Base-by-base conservation (phyloP, 164 flowering plant genomes). In the Liriodendron chinense region DNA sequence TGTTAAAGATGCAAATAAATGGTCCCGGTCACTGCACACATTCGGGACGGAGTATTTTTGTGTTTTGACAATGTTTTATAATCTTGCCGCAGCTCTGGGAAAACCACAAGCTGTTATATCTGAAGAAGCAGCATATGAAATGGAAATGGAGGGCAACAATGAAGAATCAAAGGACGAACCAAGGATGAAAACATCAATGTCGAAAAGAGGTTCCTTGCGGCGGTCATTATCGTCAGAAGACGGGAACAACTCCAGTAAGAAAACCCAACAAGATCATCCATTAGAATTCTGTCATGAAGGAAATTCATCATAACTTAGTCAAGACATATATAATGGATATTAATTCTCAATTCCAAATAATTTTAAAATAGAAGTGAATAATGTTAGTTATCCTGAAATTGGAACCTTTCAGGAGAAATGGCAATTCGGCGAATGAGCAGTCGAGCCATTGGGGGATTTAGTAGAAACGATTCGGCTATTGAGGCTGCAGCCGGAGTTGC, bases 181-280 rank as follows among this genome's bases (percentile, higher is more conserved):
- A 65, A 82, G 75, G 64, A 48, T 75, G 47, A 71, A 61, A 70
- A 66, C 73, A 75, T 66, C 74, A 21, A 72, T 75, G 61, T 79
- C 90, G 1, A 84, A 78, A 76, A 85, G 68, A 74, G 74, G 79
- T 10, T 22, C 76, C 2, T 10, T 65, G 22, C 72, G 74, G 1
- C 77, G 72, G 64, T 78, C 81, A 16, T 68, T 83, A 56, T 78
- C 80, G 21, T 57, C 90, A 26, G 25, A 80, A 2, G 92, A 92
- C 77, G 93, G 84, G 72, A 90, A 87, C 75, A 86, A 85, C 67
- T 67, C 92, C 62, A 83, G 97, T 93, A 89, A 67, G 82, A 43
- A 12, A 47, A 13, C 67, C 67, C 21, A 16, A 10, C 34, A 72
- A 59, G 13, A n/a, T 21, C 21, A n/a, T 34, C n/a, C 14, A 13